phyloP scores from a whole-genome alignment of 1,139 yeast genomes.

The Yamadazyma atlantica region DNA sequence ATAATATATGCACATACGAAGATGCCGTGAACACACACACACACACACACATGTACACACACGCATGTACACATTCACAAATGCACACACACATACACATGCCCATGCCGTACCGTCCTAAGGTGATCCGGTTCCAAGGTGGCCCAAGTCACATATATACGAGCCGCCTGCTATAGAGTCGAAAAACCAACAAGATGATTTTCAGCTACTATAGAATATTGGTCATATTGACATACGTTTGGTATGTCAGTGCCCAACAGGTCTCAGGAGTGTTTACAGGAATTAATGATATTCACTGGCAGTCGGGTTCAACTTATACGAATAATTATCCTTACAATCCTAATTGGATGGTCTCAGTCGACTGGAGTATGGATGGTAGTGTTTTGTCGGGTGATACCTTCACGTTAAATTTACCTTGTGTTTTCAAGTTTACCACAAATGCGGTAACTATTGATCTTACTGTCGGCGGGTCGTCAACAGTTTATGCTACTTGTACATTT shows the following conservation, averaged over 20 bases:
- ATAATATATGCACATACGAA: too few species aligned
- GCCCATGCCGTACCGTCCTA: too few species aligned
- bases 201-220: not conserved
- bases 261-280: not conserved
- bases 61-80: not conserved
- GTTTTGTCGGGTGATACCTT: constrained; percentile 32
- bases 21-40: not conserved
- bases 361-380: constrained; percentile 25
- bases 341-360: constrained; percentile 25
- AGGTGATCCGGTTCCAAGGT: too few species aligned
- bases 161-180: too few species aligned
- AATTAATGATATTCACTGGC: not conserved
- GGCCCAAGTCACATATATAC: too few species aligned
- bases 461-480: constrained; percentile 16
- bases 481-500: constrained; percentile 28
- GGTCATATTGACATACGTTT: not conserved
- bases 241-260: not conserved
- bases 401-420: constrained; percentile 30
- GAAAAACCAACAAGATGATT: too few species aligned
- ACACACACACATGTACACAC: constrained; percentile 1
- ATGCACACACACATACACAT: not conserved
- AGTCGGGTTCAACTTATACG: not conserved
- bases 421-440: constrained; percentile 27
- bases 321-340: constrained; percentile 12
- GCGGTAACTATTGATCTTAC: constrained; percentile 16